Base-by-base conservation (phyloP, 306 rosid genomes). In the Corylus americana region DNA sequence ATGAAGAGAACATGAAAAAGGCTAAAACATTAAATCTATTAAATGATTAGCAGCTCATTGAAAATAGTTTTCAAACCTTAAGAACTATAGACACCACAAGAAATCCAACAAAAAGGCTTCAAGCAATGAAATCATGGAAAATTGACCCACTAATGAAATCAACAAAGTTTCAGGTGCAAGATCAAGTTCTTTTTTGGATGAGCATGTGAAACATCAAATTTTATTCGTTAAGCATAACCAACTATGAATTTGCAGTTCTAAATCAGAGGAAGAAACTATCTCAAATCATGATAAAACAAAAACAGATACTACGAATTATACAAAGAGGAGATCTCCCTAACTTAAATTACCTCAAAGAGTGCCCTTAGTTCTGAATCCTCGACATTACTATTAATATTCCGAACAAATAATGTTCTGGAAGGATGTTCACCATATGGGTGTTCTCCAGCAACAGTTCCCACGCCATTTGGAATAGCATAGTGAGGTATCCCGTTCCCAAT, bases 391-490 rank as follows among this genome's bases (percentile, higher is more conserved):
- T 93, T 93, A 83, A 93, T 93, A 87, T 93, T 93, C 35, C 98
- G 92, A 82, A 93, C 98, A 85, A 93, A 93, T 74, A 93, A 83
- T 62, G 98, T 93, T 83, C 98, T 92, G 51, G 98, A 93, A 83
- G 98, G 98, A 91, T 91, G 98, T 87, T 93, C 97, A 17, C 98
- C 98, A 80, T 90, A 93, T 29, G 97, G 98, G 87, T 93, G 98
- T 86, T 93, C 98, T 71, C 98, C 98, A 22, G 94, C 94, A 93
- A 91, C 92, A 74, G 92, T 45, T 83, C 89, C 98, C 49, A 79
- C 88, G 11, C 94, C 94, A 82, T 93, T 93, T 71, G 97, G 70
- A 81, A 86, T 49, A 74, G 93, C 82, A 77, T 62, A 88, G 31
- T 82, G 85, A 66, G 89, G 78, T 80, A 91, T 66, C 64, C 89